These are phyloP conservation scores for Kazachstania africana DNA, from an alignment of 805 yeast genomes.

Conservation along the genomic window DNA sequence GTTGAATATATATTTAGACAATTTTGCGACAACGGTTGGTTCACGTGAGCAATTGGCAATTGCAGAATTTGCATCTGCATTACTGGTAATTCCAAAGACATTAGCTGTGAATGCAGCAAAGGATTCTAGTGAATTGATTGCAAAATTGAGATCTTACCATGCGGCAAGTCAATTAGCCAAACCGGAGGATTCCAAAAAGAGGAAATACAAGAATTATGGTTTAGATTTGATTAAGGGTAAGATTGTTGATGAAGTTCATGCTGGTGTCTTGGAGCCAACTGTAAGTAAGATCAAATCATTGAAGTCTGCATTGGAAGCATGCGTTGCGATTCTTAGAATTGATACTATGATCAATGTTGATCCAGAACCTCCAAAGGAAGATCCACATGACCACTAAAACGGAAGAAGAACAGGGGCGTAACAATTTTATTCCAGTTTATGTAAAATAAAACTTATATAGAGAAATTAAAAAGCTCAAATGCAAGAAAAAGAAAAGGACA, in stretches of 20 bases:
- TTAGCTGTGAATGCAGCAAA: slow-evolving; percentile 95
- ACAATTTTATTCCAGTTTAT: no score
- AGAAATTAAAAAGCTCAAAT: no score
- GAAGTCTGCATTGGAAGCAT: slow-evolving; percentile 94
- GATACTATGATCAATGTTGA: slow-evolving; percentile 97
- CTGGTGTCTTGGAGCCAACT: slow-evolving; percentile 94
- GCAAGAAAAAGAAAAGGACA: no score
- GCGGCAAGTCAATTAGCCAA: slow-evolving; percentile 86
- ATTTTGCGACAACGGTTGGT: slow-evolving; percentile 95
- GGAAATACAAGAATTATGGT: slow-evolving; percentile 82
- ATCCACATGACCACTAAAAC: slow-evolving; percentile 67
- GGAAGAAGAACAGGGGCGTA: no score
- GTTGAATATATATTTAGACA: slow-evolving; percentile 84
- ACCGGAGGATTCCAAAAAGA: slow-evolving; percentile 73
- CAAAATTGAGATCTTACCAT: slow-evolving; percentile 91
- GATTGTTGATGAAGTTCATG: slow-evolving; percentile 69
- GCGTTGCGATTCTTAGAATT: slow-evolving; percentile 91
- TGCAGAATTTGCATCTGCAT: slow-evolving; percentile 89
- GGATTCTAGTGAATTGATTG: slow-evolving; percentile 88
- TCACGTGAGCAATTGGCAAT: slow-evolving; percentile 96
- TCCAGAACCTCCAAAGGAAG: slow-evolving; percentile 89
- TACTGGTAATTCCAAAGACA: slow-evolving; percentile 89
- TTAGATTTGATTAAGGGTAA: slow-evolving; percentile 85
- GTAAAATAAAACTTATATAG: no score
- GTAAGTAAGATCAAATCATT: slow-evolving; percentile 84